phyloP scores from a whole-genome alignment of 768 basidiomycete species.

The Leccinum uliginosum region DNA sequence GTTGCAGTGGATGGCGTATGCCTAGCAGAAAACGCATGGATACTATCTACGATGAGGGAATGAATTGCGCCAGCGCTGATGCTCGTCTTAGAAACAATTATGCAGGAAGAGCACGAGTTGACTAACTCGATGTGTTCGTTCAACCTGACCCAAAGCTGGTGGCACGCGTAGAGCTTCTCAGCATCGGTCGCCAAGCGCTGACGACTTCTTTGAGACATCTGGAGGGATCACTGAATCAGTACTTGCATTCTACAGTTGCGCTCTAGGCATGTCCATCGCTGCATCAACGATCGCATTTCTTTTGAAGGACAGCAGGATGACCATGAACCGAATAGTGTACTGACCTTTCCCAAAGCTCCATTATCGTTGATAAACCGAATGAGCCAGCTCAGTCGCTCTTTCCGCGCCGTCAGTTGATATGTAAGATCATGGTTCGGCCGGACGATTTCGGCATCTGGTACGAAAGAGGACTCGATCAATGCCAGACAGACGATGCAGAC shows the following conservation, averaged over 20 bases:
- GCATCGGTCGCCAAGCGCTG: constrained; percentile 76
- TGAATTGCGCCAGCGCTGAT: constrained; percentile 51
- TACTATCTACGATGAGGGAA: constrained; percentile 66
- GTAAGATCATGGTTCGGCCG: constrained; percentile 75
- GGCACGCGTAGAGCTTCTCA: constrained; percentile 79
- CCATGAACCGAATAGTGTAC: constrained; percentile 1
- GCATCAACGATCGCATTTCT: background rate
- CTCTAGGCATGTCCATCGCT: background rate
- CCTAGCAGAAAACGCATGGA: constrained; percentile 62
- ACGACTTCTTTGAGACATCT: constrained; percentile 81
- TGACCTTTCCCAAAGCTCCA: constrained; percentile 69
- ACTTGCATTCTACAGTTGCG: background rate
- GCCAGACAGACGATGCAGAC: background rate
- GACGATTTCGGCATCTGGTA: constrained; percentile 61
- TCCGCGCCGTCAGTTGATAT: constrained; percentile 69
- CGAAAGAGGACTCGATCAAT: background rate
- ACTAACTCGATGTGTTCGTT: constrained; percentile 64
- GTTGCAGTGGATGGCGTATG: constrained; percentile 9
- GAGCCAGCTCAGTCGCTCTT: constrained; percentile 76
- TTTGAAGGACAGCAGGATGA: background rate
- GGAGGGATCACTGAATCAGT: constrained; percentile 8
- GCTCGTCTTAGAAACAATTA: constrained; percentile 1
- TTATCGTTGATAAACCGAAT: constrained; percentile 89
- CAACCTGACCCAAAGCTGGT: constrained; percentile 76
- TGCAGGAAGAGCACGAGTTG: background rate